These are phyloP conservation scores for Ustilago loliicola DNA, from an alignment of 1,284 basidiomycete genomes.

Conservation along the genomic window DNA sequence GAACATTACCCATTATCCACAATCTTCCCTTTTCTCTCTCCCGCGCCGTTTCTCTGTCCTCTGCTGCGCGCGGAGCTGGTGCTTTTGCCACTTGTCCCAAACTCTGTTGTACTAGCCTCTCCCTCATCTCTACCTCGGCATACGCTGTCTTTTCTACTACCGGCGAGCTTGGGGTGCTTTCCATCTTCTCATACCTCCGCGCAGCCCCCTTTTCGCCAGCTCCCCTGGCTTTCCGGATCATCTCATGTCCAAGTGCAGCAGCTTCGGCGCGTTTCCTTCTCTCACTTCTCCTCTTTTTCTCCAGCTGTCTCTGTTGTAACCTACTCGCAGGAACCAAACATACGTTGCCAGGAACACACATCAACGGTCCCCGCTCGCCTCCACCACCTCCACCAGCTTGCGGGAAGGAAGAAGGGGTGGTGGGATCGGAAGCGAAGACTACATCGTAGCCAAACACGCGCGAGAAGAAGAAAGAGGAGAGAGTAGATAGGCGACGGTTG, in stretches of 20 bases:
- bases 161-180: conserved; percentile 11
- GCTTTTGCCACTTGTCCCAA: conserved; percentile 21
- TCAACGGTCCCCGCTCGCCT: conserved; percentile 4
- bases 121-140: not conserved
- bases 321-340: conserved; percentile 34
- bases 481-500: conserved; percentile 33
- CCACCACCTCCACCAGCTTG: too few relatives aligned
- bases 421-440: conserved; percentile 18
- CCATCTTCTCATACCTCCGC: conserved; percentile 4
- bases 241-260: conserved; percentile 29
- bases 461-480: conserved; percentile 28
- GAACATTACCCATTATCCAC: conserved; percentile 48
- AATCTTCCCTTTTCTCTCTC: conserved; percentile 38
- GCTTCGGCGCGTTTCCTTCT: conserved; percentile 41
- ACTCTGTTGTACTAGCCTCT: conserved; percentile 3
- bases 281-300: conserved; percentile 41
- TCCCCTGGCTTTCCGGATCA: conserved; percentile 7
- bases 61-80: conserved; percentile 8
- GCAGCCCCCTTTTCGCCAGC: not conserved
- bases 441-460: conserved; percentile 44
- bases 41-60: conserved; percentile 32
- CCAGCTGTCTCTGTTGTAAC: conserved; percentile 17
- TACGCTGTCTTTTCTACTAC: conserved; percentile 8
- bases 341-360: conserved; percentile 39
- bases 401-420: not conserved